phyloP scores from a whole-genome alignment of 202 grass and related monocot species.

The Bolboschoenoplectus hybrid region DNA sequence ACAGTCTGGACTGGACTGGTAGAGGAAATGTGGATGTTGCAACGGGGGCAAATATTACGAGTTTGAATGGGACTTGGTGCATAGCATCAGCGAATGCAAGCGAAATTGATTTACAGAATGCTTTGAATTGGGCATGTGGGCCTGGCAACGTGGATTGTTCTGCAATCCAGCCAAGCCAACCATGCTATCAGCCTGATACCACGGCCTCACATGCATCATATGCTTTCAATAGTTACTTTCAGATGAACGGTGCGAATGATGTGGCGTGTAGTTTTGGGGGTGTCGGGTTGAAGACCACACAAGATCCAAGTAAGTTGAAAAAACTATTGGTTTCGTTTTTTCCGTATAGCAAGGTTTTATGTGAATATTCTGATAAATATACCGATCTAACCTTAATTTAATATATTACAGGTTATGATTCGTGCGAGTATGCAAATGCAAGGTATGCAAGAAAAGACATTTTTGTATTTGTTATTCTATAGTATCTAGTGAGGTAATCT shows the following conservation, averaged over 20 bases:
- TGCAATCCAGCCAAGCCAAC: conserved; percentile 90
- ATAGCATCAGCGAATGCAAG: conserved; percentile 79
- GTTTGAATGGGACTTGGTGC: conserved; percentile 82
- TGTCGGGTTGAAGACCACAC: conserved; percentile 62
- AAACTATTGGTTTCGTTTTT: conserved; percentile 9
- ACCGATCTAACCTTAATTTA: conserved; percentile 36
- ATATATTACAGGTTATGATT: conserved; percentile 83
- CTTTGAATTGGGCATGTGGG: conserved; percentile 90
- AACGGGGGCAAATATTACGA: conserved; percentile 85
- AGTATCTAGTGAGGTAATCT: not conserved
- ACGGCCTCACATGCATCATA: conserved; percentile 81
- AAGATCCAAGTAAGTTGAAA: conserved; percentile 84
- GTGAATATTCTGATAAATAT: conserved; percentile 2
- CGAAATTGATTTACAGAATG: conserved; percentile 77
- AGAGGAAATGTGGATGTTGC: conserved; percentile 82
- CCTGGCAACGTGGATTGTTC: conserved; percentile 93
- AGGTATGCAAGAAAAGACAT: conserved; percentile 50
- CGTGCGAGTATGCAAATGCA: conserved; percentile 66
- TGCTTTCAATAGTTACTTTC: conserved; percentile 89
- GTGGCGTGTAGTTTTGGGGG: conserved; percentile 86
- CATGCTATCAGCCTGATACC: conserved; percentile 84
- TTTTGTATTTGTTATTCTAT: not conserved
- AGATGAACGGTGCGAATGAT: conserved; percentile 85
- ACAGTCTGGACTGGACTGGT: conserved; percentile 91
- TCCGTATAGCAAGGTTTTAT: not conserved